Evolutionary conservation across 2,329 filamentous ascomycete species (phyloP).

Genomic region (Lecanicillium sp.): DNA sequence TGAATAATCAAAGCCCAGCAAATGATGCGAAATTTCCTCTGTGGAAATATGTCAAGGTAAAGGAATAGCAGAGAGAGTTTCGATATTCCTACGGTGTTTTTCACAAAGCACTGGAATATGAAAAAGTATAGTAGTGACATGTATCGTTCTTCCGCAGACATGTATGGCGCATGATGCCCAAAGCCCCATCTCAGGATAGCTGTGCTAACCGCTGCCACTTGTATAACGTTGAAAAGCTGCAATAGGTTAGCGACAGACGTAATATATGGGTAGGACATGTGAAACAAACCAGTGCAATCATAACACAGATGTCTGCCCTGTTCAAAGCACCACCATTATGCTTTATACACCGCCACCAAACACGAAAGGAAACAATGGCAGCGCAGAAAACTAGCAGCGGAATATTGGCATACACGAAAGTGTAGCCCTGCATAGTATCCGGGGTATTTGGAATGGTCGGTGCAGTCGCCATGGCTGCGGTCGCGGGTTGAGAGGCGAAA

Average conservation of each 20-base stretch:
- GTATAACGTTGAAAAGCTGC: constrained; percentile 2
- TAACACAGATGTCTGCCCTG: constrained; percentile 4
- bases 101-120: constrained; percentile 7
- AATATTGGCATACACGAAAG: constrained; percentile 6
- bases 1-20: constrained; percentile 7
- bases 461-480: too few species aligned
- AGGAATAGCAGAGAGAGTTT: constrained; percentile 6
- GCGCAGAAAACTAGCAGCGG: constrained; percentile 1
- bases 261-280: too few species aligned
- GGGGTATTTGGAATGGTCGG: constrained; percentile 2
- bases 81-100: constrained; percentile 4
- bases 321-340: constrained; percentile 4
- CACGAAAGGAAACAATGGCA: constrained; percentile 3
- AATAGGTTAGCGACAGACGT: too few species aligned
- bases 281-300: constrained; percentile 1
- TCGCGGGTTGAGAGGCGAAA: too few species aligned
- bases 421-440: constrained; percentile 5
- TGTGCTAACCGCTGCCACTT: constrained; percentile 5
- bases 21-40: constrained; percentile 1
- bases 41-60: constrained; percentile 7
- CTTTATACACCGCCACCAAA: constrained; percentile 8
- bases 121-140: constrained; percentile 7
- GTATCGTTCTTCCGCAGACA: constrained; percentile 3
- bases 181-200: constrained; percentile 7
- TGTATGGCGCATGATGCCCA: constrained; percentile 5